phyloP scores from a whole-genome alignment of 306 rosid species.

The Astragalus membranaceus region DNA sequence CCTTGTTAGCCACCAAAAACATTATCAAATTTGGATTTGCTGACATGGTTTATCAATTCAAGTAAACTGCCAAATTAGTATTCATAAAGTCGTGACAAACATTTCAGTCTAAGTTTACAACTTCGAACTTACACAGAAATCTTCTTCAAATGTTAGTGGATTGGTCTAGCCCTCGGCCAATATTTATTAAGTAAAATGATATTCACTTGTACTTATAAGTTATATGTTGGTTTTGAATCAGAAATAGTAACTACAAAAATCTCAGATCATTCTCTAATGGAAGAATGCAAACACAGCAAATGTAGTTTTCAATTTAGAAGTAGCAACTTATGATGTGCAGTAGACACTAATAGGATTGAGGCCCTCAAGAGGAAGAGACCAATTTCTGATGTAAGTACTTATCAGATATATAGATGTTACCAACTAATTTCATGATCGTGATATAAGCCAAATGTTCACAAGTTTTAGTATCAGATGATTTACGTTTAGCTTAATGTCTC shows the following conservation, averaged over 20 bases:
- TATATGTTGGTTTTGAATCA: too few species aligned
- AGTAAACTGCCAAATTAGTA: not conserved
- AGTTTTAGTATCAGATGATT: not conserved
- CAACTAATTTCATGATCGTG: not conserved
- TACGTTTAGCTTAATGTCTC: not conserved
- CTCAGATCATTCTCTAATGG: not conserved
- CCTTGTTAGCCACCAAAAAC: slow-evolving; percentile 82
- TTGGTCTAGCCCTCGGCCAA: not conserved
- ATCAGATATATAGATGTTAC: not conserved
- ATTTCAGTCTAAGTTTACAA: not conserved
- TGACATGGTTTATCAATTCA: slow-evolving; percentile 22
- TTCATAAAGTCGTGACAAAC: not conserved
- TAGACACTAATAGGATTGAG: not conserved
- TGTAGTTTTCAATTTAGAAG: not conserved
- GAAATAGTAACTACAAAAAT: not conserved
- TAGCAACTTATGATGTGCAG: not conserved
- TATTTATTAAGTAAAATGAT: not conserved
- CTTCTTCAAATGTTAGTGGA: not conserved
- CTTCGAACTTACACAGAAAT: not conserved
- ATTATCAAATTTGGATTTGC: slow-evolving; percentile 66
- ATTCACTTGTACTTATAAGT: too few species aligned
- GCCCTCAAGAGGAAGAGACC: not conserved
- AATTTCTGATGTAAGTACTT: not conserved
- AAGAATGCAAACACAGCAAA: not conserved
- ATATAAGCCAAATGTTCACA: not conserved